These are phyloP conservation scores for Hygrophoropsis aurantiaca DNA, from an alignment of 768 basidiomycete genomes.

Conservation along the genomic window DNA sequence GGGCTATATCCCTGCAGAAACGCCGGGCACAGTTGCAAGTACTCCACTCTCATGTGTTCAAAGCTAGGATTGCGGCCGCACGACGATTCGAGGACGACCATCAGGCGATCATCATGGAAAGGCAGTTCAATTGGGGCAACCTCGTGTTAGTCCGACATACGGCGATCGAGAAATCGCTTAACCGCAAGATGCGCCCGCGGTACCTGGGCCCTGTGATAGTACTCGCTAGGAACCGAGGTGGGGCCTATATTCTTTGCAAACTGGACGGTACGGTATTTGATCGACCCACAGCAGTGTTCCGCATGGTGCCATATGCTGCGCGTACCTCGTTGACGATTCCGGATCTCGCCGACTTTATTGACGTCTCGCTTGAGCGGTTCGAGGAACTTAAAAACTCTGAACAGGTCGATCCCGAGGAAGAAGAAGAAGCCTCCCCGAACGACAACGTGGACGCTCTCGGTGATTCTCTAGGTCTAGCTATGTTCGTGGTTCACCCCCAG, in stretches of 20 bases:
- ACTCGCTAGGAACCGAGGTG: slow-evolving; percentile 14
- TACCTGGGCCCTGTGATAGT: slow-evolving; percentile 28
- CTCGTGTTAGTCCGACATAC: neutral
- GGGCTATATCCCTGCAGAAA: neutral
- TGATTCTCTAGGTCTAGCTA: too few relatives aligned
- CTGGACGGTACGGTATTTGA: too few relatives aligned
- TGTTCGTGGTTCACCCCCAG: too few relatives aligned
- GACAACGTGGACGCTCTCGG: too few relatives aligned
- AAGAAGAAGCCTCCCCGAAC: too few relatives aligned
- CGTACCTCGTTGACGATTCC: neutral
- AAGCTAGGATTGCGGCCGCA: neutral
- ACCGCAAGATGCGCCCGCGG: slow-evolving; percentile 20
- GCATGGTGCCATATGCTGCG: slow-evolving; percentile 17
- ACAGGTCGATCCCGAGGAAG: too few relatives aligned
- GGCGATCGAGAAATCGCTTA: slow-evolving; percentile 7
- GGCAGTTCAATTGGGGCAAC: neutral
- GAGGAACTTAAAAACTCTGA: too few relatives aligned
- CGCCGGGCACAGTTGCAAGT: fast-evolving
- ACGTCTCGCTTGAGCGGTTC: too few relatives aligned
- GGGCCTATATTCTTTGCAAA: slow-evolving; percentile 18
- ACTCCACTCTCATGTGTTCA: neutral
- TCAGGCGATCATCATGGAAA: neutral
- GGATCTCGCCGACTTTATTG: too few relatives aligned
- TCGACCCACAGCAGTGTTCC: slow-evolving; percentile 23
- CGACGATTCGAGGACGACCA: neutral